Conservation (phyloP, 2,329 filamentous ascomycete species). For the Ophiocordyceps camponoti-floridani region DNA sequence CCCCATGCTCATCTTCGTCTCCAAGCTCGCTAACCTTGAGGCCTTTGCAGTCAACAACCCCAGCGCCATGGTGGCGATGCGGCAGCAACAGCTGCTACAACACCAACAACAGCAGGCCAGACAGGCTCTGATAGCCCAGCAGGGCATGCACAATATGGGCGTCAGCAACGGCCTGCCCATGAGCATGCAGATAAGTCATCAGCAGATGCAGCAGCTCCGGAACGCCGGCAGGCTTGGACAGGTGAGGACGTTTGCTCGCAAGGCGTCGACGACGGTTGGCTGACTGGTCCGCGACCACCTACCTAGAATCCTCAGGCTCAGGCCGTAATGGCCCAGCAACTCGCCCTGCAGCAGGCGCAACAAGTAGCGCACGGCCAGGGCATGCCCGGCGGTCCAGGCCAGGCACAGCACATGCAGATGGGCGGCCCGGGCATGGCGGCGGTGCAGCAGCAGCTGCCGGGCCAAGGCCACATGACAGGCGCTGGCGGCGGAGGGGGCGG, state of each 20-base stretch:
- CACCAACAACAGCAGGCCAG: constrained; percentile 34
- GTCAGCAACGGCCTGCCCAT: constrained; percentile 27
- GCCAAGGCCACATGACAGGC: constrained; percentile 5
- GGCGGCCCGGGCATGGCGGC: constrained; percentile 26
- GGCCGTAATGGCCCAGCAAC: constrained; percentile 27
- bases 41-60: constrained; percentile 16
- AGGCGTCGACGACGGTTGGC: background rate
- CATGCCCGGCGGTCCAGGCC: constrained; percentile 22
- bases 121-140: constrained; percentile 35
- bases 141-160: constrained; percentile 33
- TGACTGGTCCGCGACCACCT: constrained; percentile 7
- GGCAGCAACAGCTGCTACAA: constrained; percentile 39
- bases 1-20: background rate
- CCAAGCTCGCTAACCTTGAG: background rate
- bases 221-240: constrained; percentile 19
- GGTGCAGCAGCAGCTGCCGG: constrained; percentile 15
- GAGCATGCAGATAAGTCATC: constrained; percentile 29
- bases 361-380: constrained; percentile 18
- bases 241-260: constrained; percentile 13
- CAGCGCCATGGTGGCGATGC: constrained; percentile 20
- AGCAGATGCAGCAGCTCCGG: constrained; percentile 33
- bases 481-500: constrained; percentile 3
- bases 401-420: constrained; percentile 29
- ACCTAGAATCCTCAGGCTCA: constrained; percentile 15
- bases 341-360: constrained; percentile 24